Evolutionary conservation across 176 grass and related monocot species (phyloP).

Genomic region (Tuctoria greenei): DNA sequence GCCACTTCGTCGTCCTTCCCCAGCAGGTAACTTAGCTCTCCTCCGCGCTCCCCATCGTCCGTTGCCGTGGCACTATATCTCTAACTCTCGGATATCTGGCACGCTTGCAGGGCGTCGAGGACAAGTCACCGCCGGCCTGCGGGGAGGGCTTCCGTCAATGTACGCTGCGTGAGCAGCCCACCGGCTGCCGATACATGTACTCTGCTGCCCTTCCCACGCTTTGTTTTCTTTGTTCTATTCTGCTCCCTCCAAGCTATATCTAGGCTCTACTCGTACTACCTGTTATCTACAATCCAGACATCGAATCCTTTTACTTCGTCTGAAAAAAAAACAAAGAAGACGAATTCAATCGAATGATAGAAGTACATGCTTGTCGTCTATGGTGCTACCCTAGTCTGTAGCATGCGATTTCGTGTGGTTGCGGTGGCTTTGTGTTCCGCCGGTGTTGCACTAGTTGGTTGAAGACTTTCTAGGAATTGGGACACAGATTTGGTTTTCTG

Average conservation of each 20-base stretch:
- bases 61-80: background rate
- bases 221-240: background rate
- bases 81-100: background rate
- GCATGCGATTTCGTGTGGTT: background rate
- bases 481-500: background rate
- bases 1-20: slow-evolving; percentile 9
- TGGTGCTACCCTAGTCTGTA: background rate
- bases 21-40: slow-evolving; percentile 19
- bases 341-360: background rate
- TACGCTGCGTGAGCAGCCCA: slow-evolving; percentile 39
- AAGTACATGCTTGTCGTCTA: background rate
- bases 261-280: background rate
- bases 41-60: background rate
- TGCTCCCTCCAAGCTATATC: background rate
- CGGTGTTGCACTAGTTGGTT: background rate
- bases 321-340: background rate
- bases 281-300: background rate
- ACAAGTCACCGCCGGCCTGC: slow-evolving; percentile 1
- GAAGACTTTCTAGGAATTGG: background rate
- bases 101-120: slow-evolving; percentile 38
- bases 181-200: slow-evolving; percentile 43
- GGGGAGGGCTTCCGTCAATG: slow-evolving; percentile 14
- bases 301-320: background rate
- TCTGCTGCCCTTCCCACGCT: background rate
- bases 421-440: background rate